Evolutionary conservation across 2,329 filamentous ascomycete species (phyloP), one percentile per base, ranked within the genome.

Genomic region (Thermomyces lanuginosus): DNA sequence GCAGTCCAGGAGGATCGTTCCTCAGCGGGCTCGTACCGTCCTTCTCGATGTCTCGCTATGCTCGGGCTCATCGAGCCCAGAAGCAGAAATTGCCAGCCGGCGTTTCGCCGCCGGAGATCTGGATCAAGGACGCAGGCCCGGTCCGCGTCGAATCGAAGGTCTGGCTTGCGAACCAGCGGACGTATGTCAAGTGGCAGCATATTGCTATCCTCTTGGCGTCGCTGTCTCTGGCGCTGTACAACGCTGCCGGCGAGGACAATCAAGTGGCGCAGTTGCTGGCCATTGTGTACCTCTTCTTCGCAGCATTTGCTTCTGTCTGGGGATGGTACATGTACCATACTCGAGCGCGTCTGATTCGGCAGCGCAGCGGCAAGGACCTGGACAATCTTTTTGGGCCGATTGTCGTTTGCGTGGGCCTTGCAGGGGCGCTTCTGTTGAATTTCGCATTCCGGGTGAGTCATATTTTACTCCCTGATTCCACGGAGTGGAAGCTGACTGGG

Each of bases 131-230:
- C 54, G 69, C 77, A 17, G 86, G 89, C 3, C 79, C 83, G 18
- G 68, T 95, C 37, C 78, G 83, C 47, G 82, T 98, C 31, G 89
- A 98, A 58, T 83, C 82, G 35, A 98, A 98, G 56, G 86, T 98
- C 16, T 98, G 89, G 86, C 74, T 98, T 31, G 89, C 89, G 29
- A 98, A 98, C 54, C 86, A 98, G 58, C 76, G 89, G 35, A 98
- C 89, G 0, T 98, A 93, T 49, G 76, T 98, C 53, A 95, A 93
- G 55, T 98, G 89, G 89, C 81, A 95, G 60, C 84, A 95, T 51
- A 83, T 98, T 44, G 76, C 73, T 35, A 72, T 98, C 25, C 64
- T 98, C 8, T 72, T 98, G 13, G 84, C 83, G 19, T 74, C 76
- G 12, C 58, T 98, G 16, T 80, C 81, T 0, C 60, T 98, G 8